Conservation (phyloP, 2,329 filamentous ascomycete genomes). For the Ustulina deusta region DNA sequence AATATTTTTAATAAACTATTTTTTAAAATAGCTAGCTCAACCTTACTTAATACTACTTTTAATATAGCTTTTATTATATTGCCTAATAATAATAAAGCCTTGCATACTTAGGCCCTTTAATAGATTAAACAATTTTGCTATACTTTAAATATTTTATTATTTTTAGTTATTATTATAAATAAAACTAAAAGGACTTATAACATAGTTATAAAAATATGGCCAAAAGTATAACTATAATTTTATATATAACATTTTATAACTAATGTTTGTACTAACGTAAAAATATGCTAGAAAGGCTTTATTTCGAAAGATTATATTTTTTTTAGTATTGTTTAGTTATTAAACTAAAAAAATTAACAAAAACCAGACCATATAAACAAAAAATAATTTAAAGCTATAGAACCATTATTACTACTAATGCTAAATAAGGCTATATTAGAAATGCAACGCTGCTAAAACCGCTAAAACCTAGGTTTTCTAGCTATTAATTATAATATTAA, state of each 20-base stretch:
- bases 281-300: not conserved
- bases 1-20: constrained; percentile 18
- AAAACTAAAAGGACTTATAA: not conserved
- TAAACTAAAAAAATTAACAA: not conserved
- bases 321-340: not conserved
- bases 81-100: not conserved
- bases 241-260: constrained; percentile 24
- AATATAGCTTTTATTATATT: constrained; percentile 17
- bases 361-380: constrained; percentile 14
- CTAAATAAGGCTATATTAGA: not conserved
- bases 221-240: constrained; percentile 1
- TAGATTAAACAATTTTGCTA: not conserved
- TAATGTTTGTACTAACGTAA: constrained; percentile 3
- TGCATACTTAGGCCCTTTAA: not conserved
- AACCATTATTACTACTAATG: not conserved
- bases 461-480: not conserved
- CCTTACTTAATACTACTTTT: constrained; percentile 15
- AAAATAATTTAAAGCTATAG: constrained; percentile 14
- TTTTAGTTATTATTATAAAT: constrained; percentile 3
- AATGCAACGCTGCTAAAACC: not conserved
- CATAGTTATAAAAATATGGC: not conserved
- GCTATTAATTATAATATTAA: constrained; percentile 30
- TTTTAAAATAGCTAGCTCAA: constrained; percentile 12
- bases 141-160: not conserved
- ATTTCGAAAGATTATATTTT: not conserved